Conservation (phyloP, 768 basidiomycete genomes). For the Pleurotus tuber-regium region DNA sequence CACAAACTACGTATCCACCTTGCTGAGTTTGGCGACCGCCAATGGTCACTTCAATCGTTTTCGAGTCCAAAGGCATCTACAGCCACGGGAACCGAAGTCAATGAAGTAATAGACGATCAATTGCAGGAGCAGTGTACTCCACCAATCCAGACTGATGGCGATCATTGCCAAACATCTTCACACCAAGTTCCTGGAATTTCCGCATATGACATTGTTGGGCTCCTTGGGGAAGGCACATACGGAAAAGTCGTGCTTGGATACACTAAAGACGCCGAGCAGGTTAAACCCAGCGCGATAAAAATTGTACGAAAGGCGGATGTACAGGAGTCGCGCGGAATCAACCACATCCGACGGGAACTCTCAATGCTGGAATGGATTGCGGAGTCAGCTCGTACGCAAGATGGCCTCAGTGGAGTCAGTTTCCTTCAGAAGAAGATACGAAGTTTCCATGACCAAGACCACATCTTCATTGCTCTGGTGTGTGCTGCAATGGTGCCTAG, state of each 20-base stretch:
- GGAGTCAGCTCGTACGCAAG: slow-evolving; percentile 9
- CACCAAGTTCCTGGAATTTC: neutral
- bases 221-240: slow-evolving; percentile 22
- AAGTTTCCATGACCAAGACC: slow-evolving; percentile 20
- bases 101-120: too few relatives aligned
- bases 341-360: slow-evolving; percentile 16
- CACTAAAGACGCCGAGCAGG: slow-evolving; percentile 7
- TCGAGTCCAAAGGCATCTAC: too few relatives aligned
- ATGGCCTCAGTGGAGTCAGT: slow-evolving; percentile 10
- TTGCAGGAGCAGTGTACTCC: too few relatives aligned
- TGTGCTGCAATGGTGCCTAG: neutral
- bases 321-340: slow-evolving; percentile 2
- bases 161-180: too few relatives aligned
- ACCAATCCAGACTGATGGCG: too few relatives aligned
- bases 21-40: too few relatives aligned
- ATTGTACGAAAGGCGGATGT: slow-evolving; percentile 14
- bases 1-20: too few relatives aligned
- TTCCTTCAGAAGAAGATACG: slow-evolving; percentile 24
- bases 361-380: slow-evolving; percentile 19
- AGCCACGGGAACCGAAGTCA: too few relatives aligned
- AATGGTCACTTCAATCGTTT: too few relatives aligned
- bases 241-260: slow-evolving; percentile 23
- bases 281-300: slow-evolving; percentile 22
- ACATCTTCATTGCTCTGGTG: slow-evolving; percentile 26
- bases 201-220: slow-evolving; percentile 9